phyloP scores from a whole-genome alignment of 768 basidiomycete species.

The Mycena filopes region DNA sequence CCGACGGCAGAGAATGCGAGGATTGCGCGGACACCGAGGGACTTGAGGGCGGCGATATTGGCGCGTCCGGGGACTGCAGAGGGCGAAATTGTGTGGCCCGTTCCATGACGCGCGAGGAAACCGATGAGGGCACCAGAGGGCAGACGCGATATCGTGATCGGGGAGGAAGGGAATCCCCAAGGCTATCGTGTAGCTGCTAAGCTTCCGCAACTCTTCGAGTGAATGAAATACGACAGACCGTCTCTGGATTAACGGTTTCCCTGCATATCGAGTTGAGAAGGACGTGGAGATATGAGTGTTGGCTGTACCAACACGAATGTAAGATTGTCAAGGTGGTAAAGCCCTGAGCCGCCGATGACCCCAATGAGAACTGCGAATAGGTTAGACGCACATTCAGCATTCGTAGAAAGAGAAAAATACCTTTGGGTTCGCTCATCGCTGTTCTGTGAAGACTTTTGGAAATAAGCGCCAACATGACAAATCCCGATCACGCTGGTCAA shows the following conservation, averaged over 20 bases:
- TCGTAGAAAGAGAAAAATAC: neutral
- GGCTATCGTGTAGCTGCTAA: conserved; percentile 61
- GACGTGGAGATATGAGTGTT: neutral
- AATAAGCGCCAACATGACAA: neutral
- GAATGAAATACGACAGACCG: conserved; percentile 60
- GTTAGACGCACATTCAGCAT: neutral
- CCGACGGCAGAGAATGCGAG: conserved; percentile 97
- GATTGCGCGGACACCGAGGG: conserved; percentile 87
- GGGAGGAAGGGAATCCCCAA: conserved; percentile 92
- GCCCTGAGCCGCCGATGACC: conserved; percentile 90
- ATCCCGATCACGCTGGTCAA: conserved; percentile 9
- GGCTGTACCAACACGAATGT: conserved; percentile 85
- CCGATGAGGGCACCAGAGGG: conserved; percentile 85
- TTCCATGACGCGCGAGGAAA: conserved; percentile 92
- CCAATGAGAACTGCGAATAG: conserved; percentile 76
- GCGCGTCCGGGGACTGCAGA: conserved; percentile 86
- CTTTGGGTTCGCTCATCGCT: conserved; percentile 17
- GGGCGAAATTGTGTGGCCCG: conserved; percentile 80
- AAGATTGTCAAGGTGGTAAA: conserved; percentile 94
- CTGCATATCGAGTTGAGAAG: conserved; percentile 39
- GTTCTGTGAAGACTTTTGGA: neutral
- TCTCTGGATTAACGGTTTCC: conserved; percentile 82
- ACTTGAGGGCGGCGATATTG: conserved; percentile 96
- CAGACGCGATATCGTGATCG: conserved; percentile 87
- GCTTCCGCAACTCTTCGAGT: neutral